Conservation (phyloP, 495 filamentous ascomycete species). For the Coniosporium apollinis region DNA sequence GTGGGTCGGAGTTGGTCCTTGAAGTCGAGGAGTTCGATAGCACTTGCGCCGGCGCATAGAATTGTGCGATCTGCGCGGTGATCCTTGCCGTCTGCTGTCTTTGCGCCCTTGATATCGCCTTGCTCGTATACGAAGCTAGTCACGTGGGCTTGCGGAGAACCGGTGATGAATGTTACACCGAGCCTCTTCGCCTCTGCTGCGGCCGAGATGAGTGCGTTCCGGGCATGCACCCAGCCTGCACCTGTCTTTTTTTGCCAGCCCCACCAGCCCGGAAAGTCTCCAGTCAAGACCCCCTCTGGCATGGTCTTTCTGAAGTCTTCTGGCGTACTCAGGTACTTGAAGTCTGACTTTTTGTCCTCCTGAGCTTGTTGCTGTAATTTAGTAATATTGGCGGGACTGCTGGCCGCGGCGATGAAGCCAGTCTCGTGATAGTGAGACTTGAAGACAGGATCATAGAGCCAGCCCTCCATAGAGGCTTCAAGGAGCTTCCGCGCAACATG, state of each 20-base stretch:
- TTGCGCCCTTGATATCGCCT: constrained; percentile 24
- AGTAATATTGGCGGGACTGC: constrained; percentile 22
- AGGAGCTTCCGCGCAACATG: constrained; percentile 25
- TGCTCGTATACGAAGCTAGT: constrained; percentile 19
- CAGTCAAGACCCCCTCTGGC: constrained; percentile 33
- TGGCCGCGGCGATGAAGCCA: constrained; percentile 29
- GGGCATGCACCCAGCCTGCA: constrained; percentile 35
- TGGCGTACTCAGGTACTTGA: too few relatives aligned
- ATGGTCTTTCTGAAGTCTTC: constrained; percentile 34
- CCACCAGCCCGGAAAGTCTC: constrained; percentile 33
- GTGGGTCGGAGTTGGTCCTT: constrained; percentile 36
- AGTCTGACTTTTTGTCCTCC: constrained; percentile 12
- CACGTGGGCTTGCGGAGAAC: constrained; percentile 22
- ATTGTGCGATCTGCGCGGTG: constrained; percentile 28
- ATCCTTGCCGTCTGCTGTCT: constrained; percentile 20
- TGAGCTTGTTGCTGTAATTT: too few relatives aligned
- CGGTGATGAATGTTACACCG: constrained; percentile 30
- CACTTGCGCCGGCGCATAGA: constrained; percentile 31
- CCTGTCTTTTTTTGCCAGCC: constrained; percentile 28
- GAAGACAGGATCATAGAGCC: constrained; percentile 32
- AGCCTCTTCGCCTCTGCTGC: constrained; percentile 27
- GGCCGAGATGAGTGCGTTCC: constrained; percentile 29
- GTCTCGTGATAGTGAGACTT: constrained; percentile 32
- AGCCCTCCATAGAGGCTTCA: constrained; percentile 26
- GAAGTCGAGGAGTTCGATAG: constrained; percentile 31